Evolutionary conservation across 1,284 basidiomycete species (phyloP).

Genomic region (Uromyces viciae-fabae): DNA sequence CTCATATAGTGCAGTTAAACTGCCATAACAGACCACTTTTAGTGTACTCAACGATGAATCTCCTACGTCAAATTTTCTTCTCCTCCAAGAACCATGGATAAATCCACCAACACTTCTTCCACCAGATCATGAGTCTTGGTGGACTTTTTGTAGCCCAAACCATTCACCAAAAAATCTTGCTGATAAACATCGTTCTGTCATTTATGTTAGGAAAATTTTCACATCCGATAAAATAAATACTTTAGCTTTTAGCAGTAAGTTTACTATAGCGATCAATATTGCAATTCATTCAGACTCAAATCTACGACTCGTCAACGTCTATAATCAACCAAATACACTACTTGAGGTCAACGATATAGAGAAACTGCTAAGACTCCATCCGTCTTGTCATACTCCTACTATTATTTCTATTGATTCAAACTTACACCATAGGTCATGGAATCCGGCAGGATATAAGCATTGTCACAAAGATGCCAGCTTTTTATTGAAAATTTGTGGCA

Average conservation of each 20-base stretch:
- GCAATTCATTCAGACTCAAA: not conserved
- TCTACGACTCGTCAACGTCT: not conserved
- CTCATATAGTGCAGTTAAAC: constrained; percentile 2
- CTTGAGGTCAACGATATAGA: not conserved
- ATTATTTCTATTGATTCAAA: not conserved
- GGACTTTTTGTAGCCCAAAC: not conserved
- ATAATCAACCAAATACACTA: not conserved
- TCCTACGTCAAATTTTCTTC: not conserved
- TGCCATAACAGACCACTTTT: constrained; percentile 6
- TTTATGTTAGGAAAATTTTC: not conserved
- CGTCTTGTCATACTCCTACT: not conserved
- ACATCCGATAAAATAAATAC: not conserved
- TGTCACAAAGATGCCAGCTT: not conserved
- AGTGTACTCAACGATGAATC: not conserved
- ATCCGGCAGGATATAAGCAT: not conserved
- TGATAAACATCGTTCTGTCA: not conserved
- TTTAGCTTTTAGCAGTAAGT: not conserved
- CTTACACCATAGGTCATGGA: not conserved
- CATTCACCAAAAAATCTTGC: not conserved
- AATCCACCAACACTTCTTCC: not conserved
- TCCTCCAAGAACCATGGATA: not conserved
- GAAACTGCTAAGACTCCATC: not conserved
- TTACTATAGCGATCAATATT: not conserved
- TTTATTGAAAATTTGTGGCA: not conserved
- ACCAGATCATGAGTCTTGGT: constrained; percentile 13